Percentiles rank a stretch among this genome's conserved stretches.
Evolutionary conservation across 2,329 filamentous ascomycete genomes (phyloP).

Genomic region (Fusarium torreyae): DNA sequence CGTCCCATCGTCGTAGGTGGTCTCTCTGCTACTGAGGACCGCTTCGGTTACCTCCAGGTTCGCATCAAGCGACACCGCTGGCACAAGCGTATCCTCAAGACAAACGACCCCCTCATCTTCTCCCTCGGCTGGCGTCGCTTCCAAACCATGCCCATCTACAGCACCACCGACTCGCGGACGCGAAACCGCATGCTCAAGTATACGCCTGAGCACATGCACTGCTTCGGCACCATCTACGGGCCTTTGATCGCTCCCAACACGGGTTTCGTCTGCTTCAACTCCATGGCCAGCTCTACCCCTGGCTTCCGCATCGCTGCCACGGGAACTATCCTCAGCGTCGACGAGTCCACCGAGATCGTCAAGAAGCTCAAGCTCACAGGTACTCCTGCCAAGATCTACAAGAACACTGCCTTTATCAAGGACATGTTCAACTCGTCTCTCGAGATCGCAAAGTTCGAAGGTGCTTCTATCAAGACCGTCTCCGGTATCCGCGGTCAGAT

Average conservation of each 20-base stretch:
- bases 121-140: conserved; percentile 97
- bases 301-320: conserved; percentile 96
- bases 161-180: conserved; percentile 92
- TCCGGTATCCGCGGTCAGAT: conserved; percentile 97
- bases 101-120: conserved; percentile 96
- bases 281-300: conserved; percentile 85
- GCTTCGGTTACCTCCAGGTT: conserved; percentile 95
- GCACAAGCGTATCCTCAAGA: conserved; percentile 99
- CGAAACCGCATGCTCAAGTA: conserved; percentile 99
- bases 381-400: conserved; percentile 96
- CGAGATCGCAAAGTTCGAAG: conserved; percentile 98
- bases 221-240: conserved; percentile 95
- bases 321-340: conserved; percentile 92
- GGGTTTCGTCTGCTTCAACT: conserved; percentile 94
- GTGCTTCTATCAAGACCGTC: conserved; percentile 94
- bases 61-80: conserved; percentile 97
- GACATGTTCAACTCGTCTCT: conserved; percentile 96
- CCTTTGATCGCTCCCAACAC: conserved; percentile 96
- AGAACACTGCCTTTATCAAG: conserved; percentile 98
- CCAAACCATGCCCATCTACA: conserved; percentile 93
- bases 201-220: conserved; percentile 99
- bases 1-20: conserved; percentile 92
- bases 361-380: conserved; percentile 99
- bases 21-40: conserved; percentile 92
- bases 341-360: conserved; percentile 96